A percentile compares a stretch with the other conserved stretches of the same genome.
phyloP scores from a whole-genome alignment of 1,284 basidiomycete genomes.

The Meripilus lineatus region DNA sequence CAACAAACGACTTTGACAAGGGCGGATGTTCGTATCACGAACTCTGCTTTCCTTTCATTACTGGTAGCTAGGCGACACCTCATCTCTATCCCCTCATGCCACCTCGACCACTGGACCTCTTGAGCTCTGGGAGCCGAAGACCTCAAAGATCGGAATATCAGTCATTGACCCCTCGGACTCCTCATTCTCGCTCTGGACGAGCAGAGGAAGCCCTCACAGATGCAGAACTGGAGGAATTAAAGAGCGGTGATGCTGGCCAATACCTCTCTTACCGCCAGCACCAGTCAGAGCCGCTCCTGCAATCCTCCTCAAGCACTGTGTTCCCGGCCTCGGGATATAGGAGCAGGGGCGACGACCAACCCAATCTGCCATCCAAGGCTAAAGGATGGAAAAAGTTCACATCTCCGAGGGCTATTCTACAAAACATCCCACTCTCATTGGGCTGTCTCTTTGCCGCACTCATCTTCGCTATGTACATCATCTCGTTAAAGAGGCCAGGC shows the following conservation, averaged over 20 bases:
- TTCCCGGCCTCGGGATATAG: slow-evolving; percentile 38
- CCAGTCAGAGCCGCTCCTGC: slow-evolving; percentile 47
- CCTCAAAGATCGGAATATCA: slow-evolving; percentile 32
- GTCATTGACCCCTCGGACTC: slow-evolving; percentile 55
- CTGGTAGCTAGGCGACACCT: neutral
- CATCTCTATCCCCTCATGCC: slow-evolving; percentile 1
- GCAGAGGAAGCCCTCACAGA: slow-evolving; percentile 50
- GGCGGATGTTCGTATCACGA: neutral
- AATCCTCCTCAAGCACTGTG: slow-evolving; percentile 37
- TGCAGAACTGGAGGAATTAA: slow-evolving; percentile 37
- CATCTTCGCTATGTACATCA: slow-evolving; percentile 45
- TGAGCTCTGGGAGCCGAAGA: too few species aligned
- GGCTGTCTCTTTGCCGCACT: slow-evolving; percentile 43
- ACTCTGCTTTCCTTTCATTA: neutral
- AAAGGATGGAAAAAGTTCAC: slow-evolving; percentile 9
- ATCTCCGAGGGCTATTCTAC: slow-evolving; percentile 19
- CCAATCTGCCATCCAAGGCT: slow-evolving; percentile 1
- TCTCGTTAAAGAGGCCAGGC: slow-evolving; percentile 48
- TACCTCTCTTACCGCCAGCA: slow-evolving; percentile 31
- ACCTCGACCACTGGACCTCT: too few species aligned
- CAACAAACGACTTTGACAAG: neutral
- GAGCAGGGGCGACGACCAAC: slow-evolving; percentile 34
- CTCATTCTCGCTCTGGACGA: slow-evolving; percentile 54
- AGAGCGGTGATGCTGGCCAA: slow-evolving; percentile 37
- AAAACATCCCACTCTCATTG: slow-evolving; percentile 32